Conservation (phyloP, 345 rosid genomes). For the Aquilaria yunnanensis region DNA sequence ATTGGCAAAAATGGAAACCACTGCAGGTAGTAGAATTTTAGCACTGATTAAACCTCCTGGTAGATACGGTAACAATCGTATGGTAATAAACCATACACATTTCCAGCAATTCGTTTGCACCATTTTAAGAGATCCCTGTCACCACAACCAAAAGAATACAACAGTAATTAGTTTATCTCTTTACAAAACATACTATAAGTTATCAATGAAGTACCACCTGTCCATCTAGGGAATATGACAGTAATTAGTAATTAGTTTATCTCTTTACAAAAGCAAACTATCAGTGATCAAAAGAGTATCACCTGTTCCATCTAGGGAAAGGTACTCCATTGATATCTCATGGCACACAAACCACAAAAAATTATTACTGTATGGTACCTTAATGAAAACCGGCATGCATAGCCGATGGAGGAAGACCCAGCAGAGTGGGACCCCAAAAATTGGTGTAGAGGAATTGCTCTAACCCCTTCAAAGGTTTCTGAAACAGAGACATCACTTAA, state of each 20-base stretch:
- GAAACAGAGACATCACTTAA: conserved; percentile 22
- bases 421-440: conserved; percentile 28
- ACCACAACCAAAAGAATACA: conserved; percentile 20
- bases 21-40: no score
- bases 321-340: no score
- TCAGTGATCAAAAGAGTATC: no score
- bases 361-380: conserved; percentile 34
- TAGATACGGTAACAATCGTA: conserved; percentile 44
- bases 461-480: conserved; percentile 65
- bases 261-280: background rate
- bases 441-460: conserved; percentile 27
- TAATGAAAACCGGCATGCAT: conserved; percentile 53
- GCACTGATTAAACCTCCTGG: conserved; percentile 54
- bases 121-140: conserved; percentile 92
- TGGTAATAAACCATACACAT: conserved; percentile 31
- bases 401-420: conserved; percentile 28
- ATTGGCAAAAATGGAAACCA: no score
- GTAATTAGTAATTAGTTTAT: background rate
- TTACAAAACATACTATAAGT: background rate
- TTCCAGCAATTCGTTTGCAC: conserved; percentile 72
- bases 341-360: background rate
- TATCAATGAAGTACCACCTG: no score
- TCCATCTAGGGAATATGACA: no score
- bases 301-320: no score
- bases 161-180: background rate